Base-by-base conservation (phyloP, 2,329 filamentous ascomycete species). In the Ophiostoma ulmi region DNA sequence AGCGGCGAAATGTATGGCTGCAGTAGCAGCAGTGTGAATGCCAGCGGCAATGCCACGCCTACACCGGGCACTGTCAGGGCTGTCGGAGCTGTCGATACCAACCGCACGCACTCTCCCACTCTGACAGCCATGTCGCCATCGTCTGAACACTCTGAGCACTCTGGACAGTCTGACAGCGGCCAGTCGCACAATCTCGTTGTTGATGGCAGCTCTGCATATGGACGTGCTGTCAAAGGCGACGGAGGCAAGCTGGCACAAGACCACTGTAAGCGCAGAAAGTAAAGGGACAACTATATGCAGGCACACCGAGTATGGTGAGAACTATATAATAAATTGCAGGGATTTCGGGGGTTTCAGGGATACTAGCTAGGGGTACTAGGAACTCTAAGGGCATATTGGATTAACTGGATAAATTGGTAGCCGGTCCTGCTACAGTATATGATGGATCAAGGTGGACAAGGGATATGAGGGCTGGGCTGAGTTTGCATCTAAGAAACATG, bases 161-260 rank as follows among this genome's bases (percentile, higher is more conserved):
- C 31, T 20, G 44, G 2, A 3, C 58, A 17, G 26, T 35, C 58
- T 8, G 41, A 69, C 38, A n/a, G 35, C 26, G 38, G 38, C 10
- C 65, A 48, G 31, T 67, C 64, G 22, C 68, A 70, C 64, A 72
- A 70, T n/a, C 67, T 73, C 13, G 70, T 73, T 8, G 73, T 72
- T 11, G 72, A 73, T 14, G 72, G 73, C 58, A 70, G 67, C 31
- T 66, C 64, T 3, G 13, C n/a, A 8, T 67, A 69, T 36, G 61
- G 71, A 3, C 67, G 67, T 39, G 41, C 61, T 22, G 41, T 52
- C 39, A 67, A 39, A 39, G 26, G 44, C 7, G 36, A 31, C 7
- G 61, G n/a, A 3, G 36, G 26, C 26, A 35, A 35, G 22, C 22
- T 22, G 3, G 52, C 48, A n/a, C 48, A 6, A n/a, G n/a, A 26